Percentiles rank a stretch among this genome's conserved stretches.
Evolutionary conservation across 768 basidiomycete genomes (phyloP).

Genomic region (Hypholoma fasciculare): DNA sequence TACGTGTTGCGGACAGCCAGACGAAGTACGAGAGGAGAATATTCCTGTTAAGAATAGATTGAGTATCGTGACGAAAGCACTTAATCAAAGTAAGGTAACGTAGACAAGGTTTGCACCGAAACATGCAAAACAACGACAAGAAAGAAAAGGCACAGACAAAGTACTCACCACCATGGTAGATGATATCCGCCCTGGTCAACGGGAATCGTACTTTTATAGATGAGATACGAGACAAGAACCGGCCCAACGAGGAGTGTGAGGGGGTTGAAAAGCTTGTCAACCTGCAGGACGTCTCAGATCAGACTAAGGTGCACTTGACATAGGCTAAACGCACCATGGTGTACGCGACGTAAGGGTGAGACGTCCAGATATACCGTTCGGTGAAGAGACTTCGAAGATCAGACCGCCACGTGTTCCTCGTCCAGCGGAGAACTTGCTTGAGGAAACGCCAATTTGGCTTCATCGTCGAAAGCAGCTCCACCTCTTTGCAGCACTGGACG

Average conservation of each 20-base stretch:
- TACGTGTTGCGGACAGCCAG: conserved; percentile 72
- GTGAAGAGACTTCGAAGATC: conserved; percentile 88
- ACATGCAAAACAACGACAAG: neutral
- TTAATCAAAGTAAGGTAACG: neutral
- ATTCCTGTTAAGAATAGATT: conserved; percentile 47
- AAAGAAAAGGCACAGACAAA: neutral
- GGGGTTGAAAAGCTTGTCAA: conserved; percentile 85
- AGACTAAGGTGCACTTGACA: conserved; percentile 13
- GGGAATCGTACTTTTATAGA: conserved; percentile 78
- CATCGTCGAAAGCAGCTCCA: conserved; percentile 89
- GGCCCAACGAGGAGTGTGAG: conserved; percentile 87
- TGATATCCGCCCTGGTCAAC: conserved; percentile 73
- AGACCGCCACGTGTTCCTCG: conserved; percentile 91
- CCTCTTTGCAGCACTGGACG: conserved; percentile 84
- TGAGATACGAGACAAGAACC: conserved; percentile 69
- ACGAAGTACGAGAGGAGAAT: conserved; percentile 65
- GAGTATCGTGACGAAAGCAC: conserved; percentile 4
- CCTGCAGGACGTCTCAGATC: conserved; percentile 37
- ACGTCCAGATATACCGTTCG: conserved; percentile 85
- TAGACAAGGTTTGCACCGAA: neutral
- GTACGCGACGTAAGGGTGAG: conserved; percentile 90
- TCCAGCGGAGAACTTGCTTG: conserved; percentile 93
- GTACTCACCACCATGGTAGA: conserved; percentile 75
- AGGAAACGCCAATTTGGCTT: conserved; percentile 96
- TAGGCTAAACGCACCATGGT: conserved; percentile 78